Evolutionary conservation across 768 basidiomycete genomes (phyloP).

Genomic region (Collybiopsis luxurians): DNA sequence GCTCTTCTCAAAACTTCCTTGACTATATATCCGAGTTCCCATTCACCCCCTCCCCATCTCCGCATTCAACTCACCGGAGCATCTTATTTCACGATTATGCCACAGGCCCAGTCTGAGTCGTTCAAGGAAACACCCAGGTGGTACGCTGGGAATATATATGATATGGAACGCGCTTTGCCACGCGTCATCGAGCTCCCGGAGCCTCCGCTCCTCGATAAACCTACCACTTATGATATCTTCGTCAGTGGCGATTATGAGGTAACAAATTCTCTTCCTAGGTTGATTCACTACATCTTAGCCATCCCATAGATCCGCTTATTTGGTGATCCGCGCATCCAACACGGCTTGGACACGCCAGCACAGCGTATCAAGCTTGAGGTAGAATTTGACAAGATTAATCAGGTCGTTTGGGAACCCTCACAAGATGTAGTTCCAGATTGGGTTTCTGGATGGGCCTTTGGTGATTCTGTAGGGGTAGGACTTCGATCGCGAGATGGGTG

Average conservation of each 20-base stretch:
- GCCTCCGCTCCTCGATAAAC: conserved; percentile 34
- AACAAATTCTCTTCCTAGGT: too few relatives aligned
- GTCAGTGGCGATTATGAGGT: conserved; percentile 87
- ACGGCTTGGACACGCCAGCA: conserved; percentile 42
- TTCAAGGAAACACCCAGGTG: conserved; percentile 43
- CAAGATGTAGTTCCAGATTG: conserved; percentile 67
- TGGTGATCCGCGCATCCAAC: conserved; percentile 57
- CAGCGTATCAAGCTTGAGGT: conserved; percentile 55
- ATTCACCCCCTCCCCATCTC: conserved; percentile 39
- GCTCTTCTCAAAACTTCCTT: conserved; percentile 64
- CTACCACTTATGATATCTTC: conserved; percentile 63
- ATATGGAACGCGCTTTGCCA: conserved; percentile 49
- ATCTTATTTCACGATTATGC: conserved; percentile 73
- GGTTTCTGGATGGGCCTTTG: conserved; percentile 73
- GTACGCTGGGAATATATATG: conserved; percentile 88
- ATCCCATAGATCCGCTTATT: conserved; percentile 70
- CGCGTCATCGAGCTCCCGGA: conserved; percentile 49
- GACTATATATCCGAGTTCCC: conserved; percentile 48
- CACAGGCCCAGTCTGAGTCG: conserved; percentile 30
- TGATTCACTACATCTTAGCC: conserved; percentile 6
- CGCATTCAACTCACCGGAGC: conserved; percentile 64
- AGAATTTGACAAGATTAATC: conserved; percentile 32
- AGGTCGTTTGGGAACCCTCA: conserved; percentile 40
- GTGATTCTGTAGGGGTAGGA: conserved; percentile 64
- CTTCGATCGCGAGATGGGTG: conserved; percentile 49